Evolutionary conservation across 345 rosid genomes (phyloP).

Genomic region (Clarkia xantiana): DNA sequence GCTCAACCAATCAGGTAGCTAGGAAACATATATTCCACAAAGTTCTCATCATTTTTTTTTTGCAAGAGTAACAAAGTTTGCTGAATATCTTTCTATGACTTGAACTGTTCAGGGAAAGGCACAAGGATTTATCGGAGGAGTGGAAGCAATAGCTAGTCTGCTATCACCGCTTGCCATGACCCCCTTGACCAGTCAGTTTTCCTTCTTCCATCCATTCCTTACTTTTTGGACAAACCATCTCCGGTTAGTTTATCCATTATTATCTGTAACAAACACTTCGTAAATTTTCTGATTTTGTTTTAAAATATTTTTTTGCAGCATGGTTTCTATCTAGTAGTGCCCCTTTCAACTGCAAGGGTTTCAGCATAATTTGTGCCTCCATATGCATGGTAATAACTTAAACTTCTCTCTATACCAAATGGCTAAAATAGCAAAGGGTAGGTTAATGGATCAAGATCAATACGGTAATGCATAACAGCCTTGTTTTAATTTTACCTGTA

Average conservation of each 20-base stretch:
- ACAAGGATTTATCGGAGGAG: constrained; percentile 46
- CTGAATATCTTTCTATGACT: not conserved
- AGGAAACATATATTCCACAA: too few species aligned
- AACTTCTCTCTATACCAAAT: too few species aligned
- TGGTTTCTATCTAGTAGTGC: constrained; percentile 31
- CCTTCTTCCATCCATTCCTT: not conserved
- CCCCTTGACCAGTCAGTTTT: constrained; percentile 36
- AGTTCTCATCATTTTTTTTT: too few species aligned
- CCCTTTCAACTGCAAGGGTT: constrained; percentile 42
- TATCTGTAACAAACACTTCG: not conserved
- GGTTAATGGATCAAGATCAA: too few species aligned
- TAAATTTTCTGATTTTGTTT: not conserved
- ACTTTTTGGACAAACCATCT: not conserved
- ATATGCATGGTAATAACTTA: constrained; percentile 24
- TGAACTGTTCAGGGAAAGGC: constrained; percentile 30
- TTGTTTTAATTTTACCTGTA: too few species aligned
- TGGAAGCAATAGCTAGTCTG: constrained; percentile 30
- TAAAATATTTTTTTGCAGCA: constrained; percentile 13
- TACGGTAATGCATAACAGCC: too few species aligned
- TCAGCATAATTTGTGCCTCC: constrained; percentile 32
- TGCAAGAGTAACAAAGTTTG: not conserved
- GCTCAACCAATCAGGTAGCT: constrained; percentile 30
- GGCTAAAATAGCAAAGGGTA: too few species aligned
- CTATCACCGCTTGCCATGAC: constrained; percentile 39
- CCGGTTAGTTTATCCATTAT: too few species aligned